Percentiles rank a stretch among this genome's conserved stretches.
These are phyloP conservation scores for Erysimum cheiri DNA, from an alignment of 441 rosid genomes.

Conservation along the genomic window DNA sequence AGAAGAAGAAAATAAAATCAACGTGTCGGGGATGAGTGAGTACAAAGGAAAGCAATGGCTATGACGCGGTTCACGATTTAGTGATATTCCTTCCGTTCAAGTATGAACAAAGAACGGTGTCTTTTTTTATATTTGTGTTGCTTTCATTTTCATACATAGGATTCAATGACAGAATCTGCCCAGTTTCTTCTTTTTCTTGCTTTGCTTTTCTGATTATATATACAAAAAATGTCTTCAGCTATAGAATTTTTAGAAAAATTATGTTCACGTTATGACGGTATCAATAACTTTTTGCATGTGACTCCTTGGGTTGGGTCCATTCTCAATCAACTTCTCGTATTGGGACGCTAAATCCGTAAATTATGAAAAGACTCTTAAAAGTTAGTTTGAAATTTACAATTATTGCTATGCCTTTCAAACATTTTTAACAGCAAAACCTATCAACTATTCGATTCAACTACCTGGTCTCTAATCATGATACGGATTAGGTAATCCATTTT, in stretches of 20 bases:
- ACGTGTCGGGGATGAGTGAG: too few species aligned
- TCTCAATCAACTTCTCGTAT: slow-evolving; percentile 19
- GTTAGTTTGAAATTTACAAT: not conserved
- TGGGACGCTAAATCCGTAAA: slow-evolving; percentile 22
- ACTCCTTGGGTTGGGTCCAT: slow-evolving; percentile 25
- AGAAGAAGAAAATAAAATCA: too few species aligned
- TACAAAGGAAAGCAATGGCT: too few species aligned
- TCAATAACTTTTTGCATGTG: slow-evolving; percentile 31
- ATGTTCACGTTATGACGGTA: not conserved
- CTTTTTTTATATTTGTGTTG: not conserved
- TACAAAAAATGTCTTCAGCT: not conserved
- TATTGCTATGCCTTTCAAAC: not conserved
- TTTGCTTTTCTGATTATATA: not conserved
- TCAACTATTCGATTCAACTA: not conserved
- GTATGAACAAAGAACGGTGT: too few species aligned
- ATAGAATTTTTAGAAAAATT: not conserved
- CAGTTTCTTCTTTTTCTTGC: slow-evolving; percentile 1
- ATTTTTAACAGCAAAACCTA: not conserved
- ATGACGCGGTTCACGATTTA: too few species aligned
- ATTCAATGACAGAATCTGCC: not conserved
- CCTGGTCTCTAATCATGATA: too few species aligned
- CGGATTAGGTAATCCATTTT: too few species aligned
- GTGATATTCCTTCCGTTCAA: too few species aligned
- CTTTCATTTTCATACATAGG: slow-evolving; percentile 8
- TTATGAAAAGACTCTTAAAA: not conserved